Base-by-base conservation (phyloP, 129 eudicot species). In the Flaveria bidentis region DNA sequence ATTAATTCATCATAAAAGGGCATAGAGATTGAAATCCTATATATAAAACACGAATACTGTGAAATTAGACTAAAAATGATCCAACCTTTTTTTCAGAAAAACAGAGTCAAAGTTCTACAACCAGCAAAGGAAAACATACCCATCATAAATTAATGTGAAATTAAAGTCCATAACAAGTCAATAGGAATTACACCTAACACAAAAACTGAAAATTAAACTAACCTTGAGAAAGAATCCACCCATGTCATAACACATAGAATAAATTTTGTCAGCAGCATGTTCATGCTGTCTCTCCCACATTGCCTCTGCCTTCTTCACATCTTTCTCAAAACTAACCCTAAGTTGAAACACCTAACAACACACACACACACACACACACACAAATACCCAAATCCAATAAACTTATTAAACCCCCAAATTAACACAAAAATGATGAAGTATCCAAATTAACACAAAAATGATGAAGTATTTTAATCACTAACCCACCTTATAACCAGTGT, bases 211-310 rank as follows among this genome's bases (percentile, higher is more conserved):
- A 53, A 53, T 72, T 9, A 53, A 73, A 80, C 69, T 50, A 73
- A 93, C 98, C 98, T 93, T 93, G 49, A 93, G 98, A 67, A 93
- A 93, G 79, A 93, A 93, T 60, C 98, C 98, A 71, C 97, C 96
- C 84, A 93, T 91, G 30, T 93, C 90, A 85, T 87, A 78, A 46
- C 98, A 93, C 98, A 93, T 88, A 41, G 90, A 81, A 75, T 93
- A 93, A 47, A 93, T 84, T 81, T 93, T 93, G 68, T 87, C 96
- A 82, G 98, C 98, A 5, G 98, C 98, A 87, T 88, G 23, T 42
- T 93, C 96, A 79, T 93, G 98, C n/a, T 91, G 98, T 63, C 88
- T 87, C 83, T 91, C 98, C 98, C 98, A 93, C 98, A 93, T 85
- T 87, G 76, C 88, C 60, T 93, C 98, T 80, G 91, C 90, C 85